Evolutionary conservation across 2,329 filamentous ascomycete species (phyloP), one percentile per base, ranked within the genome.

Genomic region (Teratosphaeria epicoccoides): DNA sequence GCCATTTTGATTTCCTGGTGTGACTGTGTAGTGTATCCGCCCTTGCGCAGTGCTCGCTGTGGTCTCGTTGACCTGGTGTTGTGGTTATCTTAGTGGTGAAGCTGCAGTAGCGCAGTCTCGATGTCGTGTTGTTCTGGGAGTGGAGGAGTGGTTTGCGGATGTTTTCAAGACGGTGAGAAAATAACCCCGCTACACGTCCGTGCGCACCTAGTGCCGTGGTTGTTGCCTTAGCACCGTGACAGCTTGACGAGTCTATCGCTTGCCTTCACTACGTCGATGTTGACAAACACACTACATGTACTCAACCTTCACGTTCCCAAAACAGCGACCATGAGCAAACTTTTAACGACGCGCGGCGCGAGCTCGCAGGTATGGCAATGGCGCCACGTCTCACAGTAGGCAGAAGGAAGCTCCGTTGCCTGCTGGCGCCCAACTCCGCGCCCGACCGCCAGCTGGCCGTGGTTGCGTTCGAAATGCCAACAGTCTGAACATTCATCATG

Each of bases 1-100:
- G 54, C 54, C 54, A 55, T 57, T 28, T 25, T 52, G 49, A 23
- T 43, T 24, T n/a, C 25, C 43, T 43, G 23, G 37, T 49, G 46
- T 37, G 17, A 43, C 25, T 25, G 45, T 49, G 43, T 49, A 4
- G 29, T n/a, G 33, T 4, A 9, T 6, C 7, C n/a, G n/a, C n/a
- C 10, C 14, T 20, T 40, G 33, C 33, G 33, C 33, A 17, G 33
- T 40, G n/a, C 20, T 40, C n/a, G 33, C 6, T 40, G 6, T 20
- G 33, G 33, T 40, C 33, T 40, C 33, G 33, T 40, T 40, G 33
- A 40, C 33, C 33, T 40, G 33, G 20, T 40, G n/a, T 22, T 7
- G 33, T 20, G n/a, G n/a, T 17, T 40, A 7, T 40, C 4, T 20
- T 10, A 9, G n/a, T 7, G 14, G n/a, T 7, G 33, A 17, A 20